Evolutionary conservation across 345 rosid species (phyloP).

Genomic region (Brassica juncea): DNA sequence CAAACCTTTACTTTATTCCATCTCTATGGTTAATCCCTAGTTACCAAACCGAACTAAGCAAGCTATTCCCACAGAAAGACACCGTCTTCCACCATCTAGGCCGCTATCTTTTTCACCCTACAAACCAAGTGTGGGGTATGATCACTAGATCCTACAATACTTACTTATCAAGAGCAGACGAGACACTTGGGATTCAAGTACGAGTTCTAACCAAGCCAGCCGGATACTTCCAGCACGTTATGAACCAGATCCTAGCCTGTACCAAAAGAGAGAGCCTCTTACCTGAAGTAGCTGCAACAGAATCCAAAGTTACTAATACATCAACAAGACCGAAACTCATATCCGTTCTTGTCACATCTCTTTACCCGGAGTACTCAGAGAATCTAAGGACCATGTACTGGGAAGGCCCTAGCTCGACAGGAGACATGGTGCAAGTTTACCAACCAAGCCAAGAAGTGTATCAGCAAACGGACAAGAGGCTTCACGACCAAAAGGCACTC

Average conservation of each 20-base stretch:
- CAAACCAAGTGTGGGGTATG: constrained; percentile 45
- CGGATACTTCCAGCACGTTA: constrained; percentile 14
- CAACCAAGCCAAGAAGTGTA: not conserved
- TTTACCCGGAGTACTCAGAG: not conserved
- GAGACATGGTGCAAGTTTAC: not conserved
- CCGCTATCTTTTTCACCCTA: constrained; percentile 43
- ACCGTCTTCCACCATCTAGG: constrained; percentile 42
- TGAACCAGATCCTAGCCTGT: constrained; percentile 38
- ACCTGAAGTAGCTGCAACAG: constrained; percentile 19
- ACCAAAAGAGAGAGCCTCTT: constrained; percentile 32
- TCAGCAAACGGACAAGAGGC: not conserved
- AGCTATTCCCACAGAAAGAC: constrained; percentile 37
- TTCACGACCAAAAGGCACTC: not conserved
- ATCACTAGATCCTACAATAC: constrained; percentile 28
- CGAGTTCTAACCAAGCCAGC: not conserved
- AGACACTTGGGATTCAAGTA: constrained; percentile 42
- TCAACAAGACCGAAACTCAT: no score
- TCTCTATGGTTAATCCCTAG: constrained; percentile 36
- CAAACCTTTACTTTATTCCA: constrained; percentile 32
- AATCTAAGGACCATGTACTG: not conserved
- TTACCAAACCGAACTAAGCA: constrained; percentile 20
- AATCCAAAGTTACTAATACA: not conserved
- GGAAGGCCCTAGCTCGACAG: not conserved
- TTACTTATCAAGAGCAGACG: constrained; percentile 37
- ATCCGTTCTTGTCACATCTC: no score